Evolutionary conservation across 352 stramenopile species (phyloP).

Genomic region (Halophytophthora batemanensis): DNA sequence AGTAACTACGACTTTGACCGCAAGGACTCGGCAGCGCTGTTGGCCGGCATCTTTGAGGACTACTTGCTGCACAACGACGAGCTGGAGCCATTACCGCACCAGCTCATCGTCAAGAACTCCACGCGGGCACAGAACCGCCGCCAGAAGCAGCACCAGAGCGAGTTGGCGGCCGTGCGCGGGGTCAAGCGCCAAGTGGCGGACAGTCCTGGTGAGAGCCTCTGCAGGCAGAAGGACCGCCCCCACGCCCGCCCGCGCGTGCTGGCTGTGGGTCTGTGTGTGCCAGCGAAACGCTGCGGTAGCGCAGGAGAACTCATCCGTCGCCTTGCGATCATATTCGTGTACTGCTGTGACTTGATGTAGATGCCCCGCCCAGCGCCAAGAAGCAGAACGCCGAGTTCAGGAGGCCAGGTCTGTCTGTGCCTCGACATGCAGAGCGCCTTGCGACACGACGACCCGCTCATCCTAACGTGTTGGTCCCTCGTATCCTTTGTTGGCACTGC

Average conservation of each 20-base stretch:
- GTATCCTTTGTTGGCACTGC: neutral
- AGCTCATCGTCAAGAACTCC: conserved; percentile 57
- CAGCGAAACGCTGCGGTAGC: too few species aligned
- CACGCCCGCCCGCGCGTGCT: too few species aligned
- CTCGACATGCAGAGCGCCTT: neutral
- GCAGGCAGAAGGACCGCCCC: too few species aligned
- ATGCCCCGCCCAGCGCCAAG: neutral
- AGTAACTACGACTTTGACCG: conserved; percentile 59
- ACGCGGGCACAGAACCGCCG: conserved; percentile 23
- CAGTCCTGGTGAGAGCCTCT: neutral
- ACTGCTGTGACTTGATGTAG: neutral
- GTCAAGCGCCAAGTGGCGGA: neutral
- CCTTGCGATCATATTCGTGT: neutral
- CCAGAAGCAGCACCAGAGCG: conserved; percentile 18
- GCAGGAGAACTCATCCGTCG: too few species aligned
- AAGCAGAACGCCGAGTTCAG: neutral
- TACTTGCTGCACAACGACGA: conserved; percentile 49
- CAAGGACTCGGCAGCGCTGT: conserved; percentile 43
- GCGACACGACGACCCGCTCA: neutral
- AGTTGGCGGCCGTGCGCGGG: neutral
- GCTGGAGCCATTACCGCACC: conserved; percentile 43
- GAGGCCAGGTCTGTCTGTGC: neutral
- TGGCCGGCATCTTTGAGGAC: conserved; percentile 49
- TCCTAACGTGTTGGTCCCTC: neutral
- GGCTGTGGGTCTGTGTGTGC: too few species aligned